Conservation (phyloP, 2,329 filamentous ascomycete species). For the Tolypocladium endophyticum region DNA sequence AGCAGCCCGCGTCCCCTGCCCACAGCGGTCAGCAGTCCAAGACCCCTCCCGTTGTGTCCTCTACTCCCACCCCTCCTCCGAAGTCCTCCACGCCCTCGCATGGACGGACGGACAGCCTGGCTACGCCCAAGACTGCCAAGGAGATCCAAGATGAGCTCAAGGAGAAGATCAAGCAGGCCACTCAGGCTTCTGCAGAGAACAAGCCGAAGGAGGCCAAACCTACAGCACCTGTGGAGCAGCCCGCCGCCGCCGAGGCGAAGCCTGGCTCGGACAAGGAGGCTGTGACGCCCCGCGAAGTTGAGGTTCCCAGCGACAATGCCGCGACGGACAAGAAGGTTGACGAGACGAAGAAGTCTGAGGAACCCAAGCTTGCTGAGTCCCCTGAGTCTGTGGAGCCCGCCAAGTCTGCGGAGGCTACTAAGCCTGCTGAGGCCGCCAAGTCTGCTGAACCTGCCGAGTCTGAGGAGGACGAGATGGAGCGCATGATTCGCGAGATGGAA, state of each 20-base stretch:
- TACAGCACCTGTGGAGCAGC: slow-evolving; percentile 18
- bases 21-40: slow-evolving; percentile 46
- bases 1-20: slow-evolving; percentile 46
- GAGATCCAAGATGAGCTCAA: slow-evolving; percentile 78
- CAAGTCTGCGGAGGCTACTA: slow-evolving; percentile 14
- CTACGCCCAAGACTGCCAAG: slow-evolving; percentile 60
- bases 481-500: slow-evolving; percentile 53
- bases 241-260: slow-evolving; percentile 10
- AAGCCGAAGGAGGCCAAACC: slow-evolving; percentile 18
- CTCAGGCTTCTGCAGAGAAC: slow-evolving; percentile 20
- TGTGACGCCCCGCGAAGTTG: neutral
- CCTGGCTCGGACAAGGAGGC: slow-evolving; percentile 2
- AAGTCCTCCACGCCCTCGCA: slow-evolving; percentile 62
- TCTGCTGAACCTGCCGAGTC: slow-evolving; percentile 24
- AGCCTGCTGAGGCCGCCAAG: slow-evolving; percentile 20
- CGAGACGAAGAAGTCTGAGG: slow-evolving; percentile 17
- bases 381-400: slow-evolving; percentile 13
- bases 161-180: slow-evolving; percentile 61
- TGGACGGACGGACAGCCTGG: slow-evolving; percentile 58
- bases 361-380: slow-evolving; percentile 15
- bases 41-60: slow-evolving; percentile 60
- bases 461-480: slow-evolving; percentile 47
- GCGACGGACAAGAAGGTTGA: neutral
- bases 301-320: neutral
- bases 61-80: slow-evolving; percentile 70